A percentile compares a stretch with the other conserved stretches of the same genome.
These are phyloP conservation scores for Papilionanthe hybrid DNA, from an alignment of 116 monocot species.

Conservation along the genomic window DNA sequence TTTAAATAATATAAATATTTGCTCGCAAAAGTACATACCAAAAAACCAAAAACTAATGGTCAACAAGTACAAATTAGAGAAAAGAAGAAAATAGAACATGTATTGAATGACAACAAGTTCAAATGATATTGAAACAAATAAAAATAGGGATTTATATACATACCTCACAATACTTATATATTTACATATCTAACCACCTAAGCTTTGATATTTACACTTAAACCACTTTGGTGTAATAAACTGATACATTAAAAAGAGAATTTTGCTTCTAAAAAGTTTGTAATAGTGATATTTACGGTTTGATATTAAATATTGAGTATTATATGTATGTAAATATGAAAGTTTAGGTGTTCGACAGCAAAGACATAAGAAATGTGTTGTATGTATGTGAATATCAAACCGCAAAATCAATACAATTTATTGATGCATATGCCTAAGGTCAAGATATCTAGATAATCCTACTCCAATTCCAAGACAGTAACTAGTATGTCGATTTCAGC, in stretches of 20 bases:
- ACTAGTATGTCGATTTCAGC: neutral
- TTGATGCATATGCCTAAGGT: neutral
- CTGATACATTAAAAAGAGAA: too few species aligned
- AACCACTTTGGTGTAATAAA: too few species aligned
- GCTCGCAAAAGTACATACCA: neutral
- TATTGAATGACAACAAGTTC: neutral
- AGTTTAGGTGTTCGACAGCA: too few species aligned
- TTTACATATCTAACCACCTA: too few species aligned
- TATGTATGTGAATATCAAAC: neutral
- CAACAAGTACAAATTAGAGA: neutral
- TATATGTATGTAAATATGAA: too few species aligned
- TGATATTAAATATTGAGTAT: too few species aligned
- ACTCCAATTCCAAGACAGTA: neutral
- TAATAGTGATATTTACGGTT: too few species aligned
- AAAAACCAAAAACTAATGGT: neutral
- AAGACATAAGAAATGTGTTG: too few species aligned
- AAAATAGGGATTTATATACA: neutral
- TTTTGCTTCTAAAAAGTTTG: too few species aligned
- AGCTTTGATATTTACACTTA: too few species aligned
- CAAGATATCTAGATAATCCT: neutral
- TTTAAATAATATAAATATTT: neutral
- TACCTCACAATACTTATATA: too few species aligned
- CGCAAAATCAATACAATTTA: neutral
- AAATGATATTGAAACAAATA: constrained; percentile 2
- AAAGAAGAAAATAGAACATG: neutral